Conservation (phyloP, 257 asterid genomes). For the Vinca minor region DNA sequence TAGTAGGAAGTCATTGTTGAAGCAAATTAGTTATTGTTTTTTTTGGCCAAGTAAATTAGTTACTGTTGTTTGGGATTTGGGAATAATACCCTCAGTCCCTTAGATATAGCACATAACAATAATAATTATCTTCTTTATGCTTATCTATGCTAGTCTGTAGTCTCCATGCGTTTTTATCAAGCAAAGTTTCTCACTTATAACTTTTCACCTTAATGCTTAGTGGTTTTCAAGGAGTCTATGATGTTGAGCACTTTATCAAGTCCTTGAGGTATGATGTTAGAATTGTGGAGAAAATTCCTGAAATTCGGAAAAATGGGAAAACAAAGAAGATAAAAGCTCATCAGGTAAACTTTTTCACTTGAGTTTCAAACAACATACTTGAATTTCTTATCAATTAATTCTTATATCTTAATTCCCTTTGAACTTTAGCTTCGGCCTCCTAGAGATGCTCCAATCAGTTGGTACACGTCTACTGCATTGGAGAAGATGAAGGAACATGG, state of each 20-base stretch:
- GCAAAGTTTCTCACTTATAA: neutral
- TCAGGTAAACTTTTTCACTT: slow-evolving; percentile 50
- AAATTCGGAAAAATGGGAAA: slow-evolving; percentile 72
- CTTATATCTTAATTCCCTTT: slow-evolving; percentile 13
- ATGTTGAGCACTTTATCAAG: slow-evolving; percentile 83
- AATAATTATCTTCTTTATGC: neutral
- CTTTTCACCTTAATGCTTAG: slow-evolving; percentile 29
- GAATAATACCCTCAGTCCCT: neutral
- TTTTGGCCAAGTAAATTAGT: too few species aligned
- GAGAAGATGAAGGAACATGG: slow-evolving; percentile 89
- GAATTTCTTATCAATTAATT: slow-evolving; percentile 14
- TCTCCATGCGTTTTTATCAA: neutral
- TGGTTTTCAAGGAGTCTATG: slow-evolving; percentile 91
- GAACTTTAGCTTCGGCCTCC: slow-evolving; percentile 74
- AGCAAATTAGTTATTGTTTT: too few species aligned
- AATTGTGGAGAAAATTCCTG: slow-evolving; percentile 89
- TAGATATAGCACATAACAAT: neutral
- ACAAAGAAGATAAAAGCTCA: slow-evolving; percentile 67
- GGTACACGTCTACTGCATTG: slow-evolving; percentile 80
- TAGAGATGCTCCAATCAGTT: slow-evolving; percentile 89
- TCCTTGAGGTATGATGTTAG: slow-evolving; percentile 77
- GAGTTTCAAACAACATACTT: slow-evolving; percentile 12
- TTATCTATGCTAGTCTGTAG: neutral
- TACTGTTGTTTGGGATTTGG: too few species aligned
- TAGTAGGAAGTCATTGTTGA: too few species aligned